Evolutionary conservation across 2,329 filamentous ascomycete species (phyloP).

Genomic region (Shiraia sp.): DNA sequence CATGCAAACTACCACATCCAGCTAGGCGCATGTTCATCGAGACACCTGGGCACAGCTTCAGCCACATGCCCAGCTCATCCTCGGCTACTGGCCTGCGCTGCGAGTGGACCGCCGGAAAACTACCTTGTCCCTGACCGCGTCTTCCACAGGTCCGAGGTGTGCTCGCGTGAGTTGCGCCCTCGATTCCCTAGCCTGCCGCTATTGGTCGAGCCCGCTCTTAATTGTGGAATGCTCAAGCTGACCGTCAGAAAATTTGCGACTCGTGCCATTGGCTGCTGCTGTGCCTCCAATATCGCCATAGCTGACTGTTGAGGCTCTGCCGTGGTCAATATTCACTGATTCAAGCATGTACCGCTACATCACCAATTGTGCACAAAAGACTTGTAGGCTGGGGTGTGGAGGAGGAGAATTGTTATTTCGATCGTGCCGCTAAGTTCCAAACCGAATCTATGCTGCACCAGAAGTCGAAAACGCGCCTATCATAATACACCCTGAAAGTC

Average conservation of each 20-base stretch:
- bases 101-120: conserved; percentile 10
- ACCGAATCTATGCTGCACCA: conserved; percentile 40
- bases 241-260: conserved; percentile 28
- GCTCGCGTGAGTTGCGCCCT: conserved; percentile 23
- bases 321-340: not conserved
- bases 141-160: conserved; percentile 32
- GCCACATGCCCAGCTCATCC: conserved; percentile 16
- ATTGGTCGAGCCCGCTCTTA: conserved; percentile 7
- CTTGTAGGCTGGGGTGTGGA: conserved; percentile 5
- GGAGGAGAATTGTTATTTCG: conserved; percentile 44
- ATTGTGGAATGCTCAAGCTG: conserved; percentile 14
- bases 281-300: too few relatives aligned
- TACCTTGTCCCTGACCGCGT: conserved; percentile 11
- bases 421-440: conserved; percentile 41
- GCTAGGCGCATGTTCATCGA: too few relatives aligned
- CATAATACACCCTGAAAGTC: conserved; percentile 41
- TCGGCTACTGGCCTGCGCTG: conserved; percentile 17
- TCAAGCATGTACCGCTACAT: not conserved
- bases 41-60: conserved; percentile 16
- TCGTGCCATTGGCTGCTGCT: conserved; percentile 14
- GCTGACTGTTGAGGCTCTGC: too few relatives aligned
- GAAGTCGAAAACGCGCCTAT: conserved; percentile 36
- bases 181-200: conserved; percentile 7
- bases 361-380: not conserved
- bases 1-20: too few relatives aligned